These are phyloP conservation scores for Raphidocelis subcapitata DNA, from an alignment of 139 green algal species.

Conservation along the genomic window DNA sequence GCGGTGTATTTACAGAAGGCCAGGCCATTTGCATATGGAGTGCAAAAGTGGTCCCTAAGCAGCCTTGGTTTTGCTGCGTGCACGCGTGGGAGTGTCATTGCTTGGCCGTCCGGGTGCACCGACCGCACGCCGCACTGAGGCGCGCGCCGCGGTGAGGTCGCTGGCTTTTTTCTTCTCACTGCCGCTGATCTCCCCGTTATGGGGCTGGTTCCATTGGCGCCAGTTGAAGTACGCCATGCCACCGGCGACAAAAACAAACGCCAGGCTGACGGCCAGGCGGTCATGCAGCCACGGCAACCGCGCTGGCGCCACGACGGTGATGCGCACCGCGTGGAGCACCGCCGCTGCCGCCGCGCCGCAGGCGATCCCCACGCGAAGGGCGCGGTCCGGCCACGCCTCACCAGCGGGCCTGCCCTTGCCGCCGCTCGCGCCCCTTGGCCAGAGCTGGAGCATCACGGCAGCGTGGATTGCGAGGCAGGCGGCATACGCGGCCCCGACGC, in stretches of 20 bases:
- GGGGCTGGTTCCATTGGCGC: constrained; percentile 23
- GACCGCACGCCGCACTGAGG: too few relatives aligned
- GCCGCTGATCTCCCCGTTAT: neutral
- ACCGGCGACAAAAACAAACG: constrained; percentile 46
- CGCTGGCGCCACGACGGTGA: constrained; percentile 35
- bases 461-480: constrained; percentile 41
- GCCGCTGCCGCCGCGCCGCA: neutral
- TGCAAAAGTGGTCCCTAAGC: too few relatives aligned
- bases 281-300: constrained; percentile 60
- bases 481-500: constrained; percentile 68
- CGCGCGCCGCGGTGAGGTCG: too few relatives aligned
- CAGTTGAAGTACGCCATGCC: constrained; percentile 41
- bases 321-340: constrained; percentile 38
- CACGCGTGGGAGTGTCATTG: too few relatives aligned
- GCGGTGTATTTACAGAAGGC: too few relatives aligned
- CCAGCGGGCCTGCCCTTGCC: neutral
- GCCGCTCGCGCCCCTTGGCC: neutral
- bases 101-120: too few relatives aligned
- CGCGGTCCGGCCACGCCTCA: neutral
- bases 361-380: too few relatives aligned
- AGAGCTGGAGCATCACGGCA: constrained; percentile 8
- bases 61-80: too few relatives aligned
- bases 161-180: too few relatives aligned
- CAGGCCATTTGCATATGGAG: too few relatives aligned
- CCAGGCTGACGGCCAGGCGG: constrained; percentile 43